Evolutionary conservation across 2,329 filamentous ascomycete species (phyloP), one percentile per base, ranked within the genome.

Genomic region (Penicillium sumatraense): DNA sequence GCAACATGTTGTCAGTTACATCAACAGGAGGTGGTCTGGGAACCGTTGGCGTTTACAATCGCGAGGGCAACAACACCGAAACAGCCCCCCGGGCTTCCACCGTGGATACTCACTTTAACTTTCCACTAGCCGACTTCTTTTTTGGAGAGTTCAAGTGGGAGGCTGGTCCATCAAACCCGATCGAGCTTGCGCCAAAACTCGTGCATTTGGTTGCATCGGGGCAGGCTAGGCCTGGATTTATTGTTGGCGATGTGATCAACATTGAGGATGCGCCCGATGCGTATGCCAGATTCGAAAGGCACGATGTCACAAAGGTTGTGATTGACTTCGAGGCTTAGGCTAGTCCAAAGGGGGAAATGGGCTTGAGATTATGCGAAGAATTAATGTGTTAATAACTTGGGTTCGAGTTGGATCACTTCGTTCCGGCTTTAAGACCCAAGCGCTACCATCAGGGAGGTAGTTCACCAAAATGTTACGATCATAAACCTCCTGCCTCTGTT

Each of bases 231-330:
- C 69, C 68, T 1, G 60, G 68, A 2, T 72, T 73, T 42, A 58
- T 73, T 21, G 59, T 68, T 3, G 62, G 60, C 40, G 54, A 53
- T 29, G 62, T 67, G 21, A 62, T 68, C 9, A 59, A 62, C 5
- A 64, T 73, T n/a, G 68, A 72, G 9, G 62, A 71, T 1, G 69
- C 62, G 9, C 65, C 66, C 2, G 58, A 66, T 36, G 59, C 54
- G 1, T 73, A 70, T 40, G 46, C 42, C 16, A 57, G 65, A 9
- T 72, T 67, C 45, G 59, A 69, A n/a, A 49, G 57, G 40, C 53
- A 57, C 9, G 35, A 58, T 21, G 61, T 62, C 24, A 58, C 50
- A 4, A 72, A 72, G 51, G 57, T 67, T 50, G 41, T 60, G n/a
- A 61, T 49, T 18, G 20, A 35, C 13, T 49, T 49, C 21, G 47